Conservation (phyloP, 805 yeast species). For the Suhomyces canberraensis region DNA sequence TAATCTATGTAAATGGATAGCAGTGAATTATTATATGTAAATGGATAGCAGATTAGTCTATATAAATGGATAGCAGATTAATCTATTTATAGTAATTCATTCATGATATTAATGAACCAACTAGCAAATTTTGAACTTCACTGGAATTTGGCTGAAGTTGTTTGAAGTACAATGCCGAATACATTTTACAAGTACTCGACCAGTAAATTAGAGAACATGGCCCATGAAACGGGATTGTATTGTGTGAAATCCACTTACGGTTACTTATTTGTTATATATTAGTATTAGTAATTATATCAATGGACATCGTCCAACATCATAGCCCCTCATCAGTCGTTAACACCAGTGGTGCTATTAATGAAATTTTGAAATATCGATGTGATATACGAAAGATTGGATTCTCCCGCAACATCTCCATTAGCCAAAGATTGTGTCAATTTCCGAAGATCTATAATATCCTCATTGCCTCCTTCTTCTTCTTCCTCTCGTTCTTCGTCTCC, state of each 20-base stretch:
- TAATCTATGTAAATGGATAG: no score
- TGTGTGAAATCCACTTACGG: no score
- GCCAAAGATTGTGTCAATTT: conserved; percentile 15
- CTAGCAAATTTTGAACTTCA: conserved; percentile 30
- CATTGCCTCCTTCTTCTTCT: conserved; percentile 19
- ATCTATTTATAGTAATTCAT: conserved; percentile 28
- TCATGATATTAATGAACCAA: conserved; percentile 22
- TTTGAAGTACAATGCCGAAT: conserved; percentile 22
- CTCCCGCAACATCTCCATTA: conserved; percentile 15
- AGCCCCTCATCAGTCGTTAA: no score
- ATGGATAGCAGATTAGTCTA: no score
- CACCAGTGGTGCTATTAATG: conserved; percentile 28
- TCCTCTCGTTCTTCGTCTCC: conserved; percentile 25
- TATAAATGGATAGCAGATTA: no score
- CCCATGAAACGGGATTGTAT: no score
- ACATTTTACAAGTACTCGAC: conserved; percentile 20
- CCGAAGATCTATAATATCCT: conserved; percentile 25
- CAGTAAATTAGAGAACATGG: no score
- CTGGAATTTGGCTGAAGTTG: conserved; percentile 19
- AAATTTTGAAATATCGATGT: conserved; percentile 37
- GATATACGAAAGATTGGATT: conserved; percentile 30
- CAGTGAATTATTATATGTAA: no score
- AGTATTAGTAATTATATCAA: no score
- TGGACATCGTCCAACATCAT: not conserved
- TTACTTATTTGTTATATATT: no score